Evolutionary conservation across 352 stramenopile genomes (phyloP).

Genomic region (Phytophthora sp.): DNA sequence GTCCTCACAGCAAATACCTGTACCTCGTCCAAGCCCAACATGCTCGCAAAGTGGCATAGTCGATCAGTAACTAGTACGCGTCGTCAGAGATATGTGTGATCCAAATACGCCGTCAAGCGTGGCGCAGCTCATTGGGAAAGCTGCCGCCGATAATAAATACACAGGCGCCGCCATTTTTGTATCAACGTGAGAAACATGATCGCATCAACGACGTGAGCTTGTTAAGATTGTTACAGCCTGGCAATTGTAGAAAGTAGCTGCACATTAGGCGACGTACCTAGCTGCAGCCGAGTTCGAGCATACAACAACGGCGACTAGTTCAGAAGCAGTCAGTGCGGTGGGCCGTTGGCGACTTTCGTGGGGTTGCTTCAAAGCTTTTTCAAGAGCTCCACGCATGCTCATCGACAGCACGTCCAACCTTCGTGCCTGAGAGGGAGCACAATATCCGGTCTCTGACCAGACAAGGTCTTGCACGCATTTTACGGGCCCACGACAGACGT

Average conservation of each 20-base stretch:
- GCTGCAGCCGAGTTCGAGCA: constrained; percentile 1
- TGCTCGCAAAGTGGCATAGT: constrained; percentile 10
- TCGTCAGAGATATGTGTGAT: not conserved
- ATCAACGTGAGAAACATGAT: no score
- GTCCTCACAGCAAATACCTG: constrained; percentile 13
- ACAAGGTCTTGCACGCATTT: not conserved
- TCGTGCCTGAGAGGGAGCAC: no score
- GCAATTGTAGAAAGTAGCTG: constrained; percentile 11
- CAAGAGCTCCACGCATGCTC: not conserved
- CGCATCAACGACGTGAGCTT: no score
- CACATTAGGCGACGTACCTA: constrained; percentile 3
- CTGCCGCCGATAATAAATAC: constrained; percentile 22
- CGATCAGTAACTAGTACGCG: constrained; percentile 22
- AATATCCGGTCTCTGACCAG: no score
- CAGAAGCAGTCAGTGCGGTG: constrained; percentile 19
- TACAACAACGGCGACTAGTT: constrained; percentile 13
- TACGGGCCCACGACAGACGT: no score
- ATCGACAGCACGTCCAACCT: not conserved
- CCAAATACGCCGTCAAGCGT: constrained; percentile 12
- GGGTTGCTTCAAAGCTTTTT: not conserved
- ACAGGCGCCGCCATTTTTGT: constrained; percentile 24
- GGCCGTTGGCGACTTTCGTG: not conserved
- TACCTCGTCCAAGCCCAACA: constrained; percentile 7
- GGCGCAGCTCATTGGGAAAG: constrained; percentile 32
- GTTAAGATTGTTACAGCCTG: no score